phyloP scores from a whole-genome alignment of 1,139 yeast species.

The Taphrina flavorubra region DNA sequence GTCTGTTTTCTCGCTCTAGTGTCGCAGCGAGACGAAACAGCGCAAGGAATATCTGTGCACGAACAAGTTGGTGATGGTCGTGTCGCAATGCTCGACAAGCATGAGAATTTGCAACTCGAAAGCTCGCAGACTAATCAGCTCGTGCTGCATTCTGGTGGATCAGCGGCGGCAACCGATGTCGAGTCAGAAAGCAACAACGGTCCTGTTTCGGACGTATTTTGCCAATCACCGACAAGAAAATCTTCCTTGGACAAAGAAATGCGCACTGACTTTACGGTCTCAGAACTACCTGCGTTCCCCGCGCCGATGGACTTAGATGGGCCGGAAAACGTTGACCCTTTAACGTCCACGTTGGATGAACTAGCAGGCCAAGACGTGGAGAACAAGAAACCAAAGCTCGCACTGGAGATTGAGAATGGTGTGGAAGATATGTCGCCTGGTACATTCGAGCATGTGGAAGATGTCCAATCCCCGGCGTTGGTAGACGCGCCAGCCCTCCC shows the following conservation, averaged over 20 bases:
- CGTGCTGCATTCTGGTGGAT: background rate
- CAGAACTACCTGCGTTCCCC: background rate
- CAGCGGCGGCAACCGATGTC: background rate
- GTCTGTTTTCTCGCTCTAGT: constrained; percentile 84
- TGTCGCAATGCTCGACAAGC: constrained; percentile 7
- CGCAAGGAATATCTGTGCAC: background rate
- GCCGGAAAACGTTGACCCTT: background rate
- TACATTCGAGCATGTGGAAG: constrained; percentile 6
- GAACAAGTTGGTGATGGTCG: background rate
- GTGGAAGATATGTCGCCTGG: background rate
- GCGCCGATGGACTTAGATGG: constrained; percentile 3
- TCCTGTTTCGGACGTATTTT: background rate
- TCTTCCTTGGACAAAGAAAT: background rate
- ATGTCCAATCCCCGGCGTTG: background rate
- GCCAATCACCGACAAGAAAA: background rate
- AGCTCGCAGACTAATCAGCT: constrained; percentile 1
- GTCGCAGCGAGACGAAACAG: constrained; percentile 46
- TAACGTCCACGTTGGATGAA: background rate
- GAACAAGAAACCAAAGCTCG: constrained; percentile 7
- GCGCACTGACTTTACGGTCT: background rate
- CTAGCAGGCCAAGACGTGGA: background rate
- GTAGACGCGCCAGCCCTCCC: constrained; percentile 34
- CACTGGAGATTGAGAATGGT: background rate
- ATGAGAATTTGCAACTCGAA: background rate
- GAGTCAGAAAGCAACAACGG: background rate